Evolutionary conservation across 768 basidiomycete genomes (phyloP).

Genomic region (Nidula microcarpa): DNA sequence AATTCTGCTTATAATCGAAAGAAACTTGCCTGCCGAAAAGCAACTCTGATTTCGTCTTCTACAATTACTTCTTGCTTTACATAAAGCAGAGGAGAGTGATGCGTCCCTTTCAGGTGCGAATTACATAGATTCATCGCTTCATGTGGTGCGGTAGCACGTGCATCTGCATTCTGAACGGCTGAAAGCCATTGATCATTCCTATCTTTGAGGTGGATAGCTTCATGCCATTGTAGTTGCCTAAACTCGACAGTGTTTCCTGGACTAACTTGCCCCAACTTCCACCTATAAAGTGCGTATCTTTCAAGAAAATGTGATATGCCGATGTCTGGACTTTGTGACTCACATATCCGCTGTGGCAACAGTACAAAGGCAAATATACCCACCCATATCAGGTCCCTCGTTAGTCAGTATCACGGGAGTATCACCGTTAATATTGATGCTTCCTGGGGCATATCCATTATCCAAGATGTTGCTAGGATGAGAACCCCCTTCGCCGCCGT

Average conservation of each 20-base stretch:
- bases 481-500: constrained; percentile 64
- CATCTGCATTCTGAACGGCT: constrained; percentile 3
- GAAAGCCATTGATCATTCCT: constrained; percentile 25
- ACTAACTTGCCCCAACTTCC: constrained; percentile 65
- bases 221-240: constrained; percentile 40
- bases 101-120: no score
- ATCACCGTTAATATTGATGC: constrained; percentile 65
- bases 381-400: constrained; percentile 65
- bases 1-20: no score
- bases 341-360: constrained; percentile 50
- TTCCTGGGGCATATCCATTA: constrained; percentile 53
- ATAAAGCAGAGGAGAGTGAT: no score
- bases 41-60: not conserved
- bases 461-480: constrained; percentile 69
- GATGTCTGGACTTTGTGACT: constrained; percentile 9
- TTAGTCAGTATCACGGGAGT: constrained; percentile 63
- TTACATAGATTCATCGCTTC: no score
- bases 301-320: not conserved
- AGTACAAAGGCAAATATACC: constrained; percentile 55
- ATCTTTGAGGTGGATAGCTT: constrained; percentile 25
- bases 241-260: constrained; percentile 56
- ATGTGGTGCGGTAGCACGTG: no score
- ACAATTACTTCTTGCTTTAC: no score
- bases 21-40: not conserved
- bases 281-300: constrained; percentile 30